Percentiles rank a stretch among this genome's conserved stretches.
Conservation (phyloP, 768 basidiomycete genomes). For the Gelatoporia subvermispora region DNA sequence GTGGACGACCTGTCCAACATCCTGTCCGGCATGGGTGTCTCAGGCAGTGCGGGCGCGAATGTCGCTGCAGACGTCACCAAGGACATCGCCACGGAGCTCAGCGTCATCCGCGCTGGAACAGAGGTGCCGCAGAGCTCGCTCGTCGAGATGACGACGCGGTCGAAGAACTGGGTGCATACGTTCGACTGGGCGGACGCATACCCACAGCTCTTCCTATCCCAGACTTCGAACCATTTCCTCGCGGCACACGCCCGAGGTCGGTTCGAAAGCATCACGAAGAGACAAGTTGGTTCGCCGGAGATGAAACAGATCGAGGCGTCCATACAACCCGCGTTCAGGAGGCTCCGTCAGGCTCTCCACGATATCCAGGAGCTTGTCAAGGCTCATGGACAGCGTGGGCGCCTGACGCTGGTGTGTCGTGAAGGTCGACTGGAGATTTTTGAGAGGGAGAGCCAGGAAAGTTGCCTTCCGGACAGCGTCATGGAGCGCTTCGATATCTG, state of each 20-base stretch:
- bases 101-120: conserved; percentile 20
- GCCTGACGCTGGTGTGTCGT: conserved; percentile 52
- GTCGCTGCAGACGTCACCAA: neutral
- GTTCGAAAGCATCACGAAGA: conserved; percentile 48
- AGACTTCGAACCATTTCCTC: conserved; percentile 56
- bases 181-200: conserved; percentile 57
- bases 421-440: conserved; percentile 42
- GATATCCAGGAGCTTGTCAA: conserved; percentile 45
- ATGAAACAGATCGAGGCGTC: conserved; percentile 17
- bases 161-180: conserved; percentile 8
- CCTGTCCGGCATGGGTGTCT: conserved; percentile 13
- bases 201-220: conserved; percentile 66
- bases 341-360: conserved; percentile 22
- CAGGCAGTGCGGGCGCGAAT: neutral
- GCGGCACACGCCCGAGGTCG: conserved; percentile 51
- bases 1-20: conserved; percentile 18
- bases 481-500: conserved; percentile 23
- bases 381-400: conserved; percentile 45
- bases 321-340: conserved; percentile 26
- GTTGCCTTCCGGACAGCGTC: conserved; percentile 41
- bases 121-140: conserved; percentile 32
- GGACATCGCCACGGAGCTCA: conserved; percentile 9
- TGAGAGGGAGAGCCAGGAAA: conserved; percentile 37
- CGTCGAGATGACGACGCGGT: conserved; percentile 25
- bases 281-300: conserved; percentile 21